Evolutionary conservation across 176 grass and related monocot genomes (phyloP).

Genomic region (Oryza brachyantha): DNA sequence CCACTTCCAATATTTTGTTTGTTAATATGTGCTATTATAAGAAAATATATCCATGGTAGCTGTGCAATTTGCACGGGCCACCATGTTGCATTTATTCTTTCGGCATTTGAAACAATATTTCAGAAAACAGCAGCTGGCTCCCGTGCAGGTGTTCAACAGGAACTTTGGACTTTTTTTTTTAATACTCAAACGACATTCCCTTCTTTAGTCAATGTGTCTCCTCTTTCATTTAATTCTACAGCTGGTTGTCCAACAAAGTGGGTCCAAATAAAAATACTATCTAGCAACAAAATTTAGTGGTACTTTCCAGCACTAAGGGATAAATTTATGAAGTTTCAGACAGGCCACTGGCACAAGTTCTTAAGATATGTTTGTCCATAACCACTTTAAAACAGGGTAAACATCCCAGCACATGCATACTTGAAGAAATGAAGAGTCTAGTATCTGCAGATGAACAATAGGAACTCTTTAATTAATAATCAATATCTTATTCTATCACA

Average conservation of each 20-base stretch:
- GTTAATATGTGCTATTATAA: too few relatives aligned
- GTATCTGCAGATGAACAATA: background rate
- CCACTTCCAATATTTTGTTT: too few relatives aligned
- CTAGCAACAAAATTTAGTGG: background rate
- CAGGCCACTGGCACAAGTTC: background rate
- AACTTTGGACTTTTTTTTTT: background rate
- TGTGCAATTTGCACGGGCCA: too few relatives aligned
- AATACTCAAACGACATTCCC: background rate
- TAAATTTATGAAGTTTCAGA: background rate
- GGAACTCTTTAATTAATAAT: conserved; percentile 15
- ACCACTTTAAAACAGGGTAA: background rate
- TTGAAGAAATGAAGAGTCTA: background rate
- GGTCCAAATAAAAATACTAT: background rate
- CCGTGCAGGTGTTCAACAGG: background rate
- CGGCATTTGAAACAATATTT: background rate
- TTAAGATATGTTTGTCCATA: conserved; percentile 15
- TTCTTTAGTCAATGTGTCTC: background rate
- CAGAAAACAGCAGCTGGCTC: background rate
- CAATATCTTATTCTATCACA: conserved; percentile 1
- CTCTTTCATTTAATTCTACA: background rate
- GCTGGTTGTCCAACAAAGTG: background rate
- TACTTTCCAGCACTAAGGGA: background rate
- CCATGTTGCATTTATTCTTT: background rate
- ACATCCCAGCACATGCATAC: background rate
- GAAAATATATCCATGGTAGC: too few relatives aligned